Percentiles rank a stretch among this genome's conserved stretches.
Conservation (phyloP, 2,329 filamentous ascomycete species). For the Phaeosphaeria sp. region DNA sequence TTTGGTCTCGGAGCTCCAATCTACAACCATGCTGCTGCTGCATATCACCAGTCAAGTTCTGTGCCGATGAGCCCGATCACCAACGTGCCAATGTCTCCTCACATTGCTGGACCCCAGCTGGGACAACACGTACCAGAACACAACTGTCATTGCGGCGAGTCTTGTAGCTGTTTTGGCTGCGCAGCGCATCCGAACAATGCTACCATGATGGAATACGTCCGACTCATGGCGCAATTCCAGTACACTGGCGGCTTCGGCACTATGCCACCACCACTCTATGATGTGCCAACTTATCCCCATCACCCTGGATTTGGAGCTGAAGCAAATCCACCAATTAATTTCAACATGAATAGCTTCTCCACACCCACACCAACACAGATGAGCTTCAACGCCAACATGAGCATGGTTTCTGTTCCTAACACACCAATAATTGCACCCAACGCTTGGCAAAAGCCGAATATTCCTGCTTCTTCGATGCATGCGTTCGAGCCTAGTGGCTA, state of each 20-base stretch:
- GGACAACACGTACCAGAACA: constrained; percentile 48
- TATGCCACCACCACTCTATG: constrained; percentile 41
- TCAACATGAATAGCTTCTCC: constrained; percentile 25
- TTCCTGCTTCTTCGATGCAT: constrained; percentile 20
- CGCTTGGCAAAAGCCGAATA: constrained; percentile 33
- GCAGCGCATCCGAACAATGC: constrained; percentile 72
- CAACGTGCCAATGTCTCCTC: constrained; percentile 20
- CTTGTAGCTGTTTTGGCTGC: constrained; percentile 72
- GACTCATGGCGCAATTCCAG: constrained; percentile 47
- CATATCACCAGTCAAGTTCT: constrained; percentile 40
- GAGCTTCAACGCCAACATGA: constrained; percentile 28
- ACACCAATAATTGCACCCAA: constrained; percentile 19
- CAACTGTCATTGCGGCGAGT: constrained; percentile 68
- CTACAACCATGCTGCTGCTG: constrained; percentile 41
- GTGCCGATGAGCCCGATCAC: constrained; percentile 36
- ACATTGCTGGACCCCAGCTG: constrained; percentile 40
- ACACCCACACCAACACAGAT: constrained; percentile 26
- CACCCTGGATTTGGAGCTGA: constrained; percentile 40
- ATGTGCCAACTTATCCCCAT: constrained; percentile 44
- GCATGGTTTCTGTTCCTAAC: constrained; percentile 23
- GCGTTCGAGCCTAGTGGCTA: constrained; percentile 20
- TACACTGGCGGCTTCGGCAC: constrained; percentile 41
- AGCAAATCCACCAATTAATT: constrained; percentile 19
- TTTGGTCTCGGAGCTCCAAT: constrained; percentile 42
- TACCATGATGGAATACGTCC: constrained; percentile 63